phyloP scores from a whole-genome alignment of 2,329 filamentous ascomycete species.

The Alternaria arborescens region DNA sequence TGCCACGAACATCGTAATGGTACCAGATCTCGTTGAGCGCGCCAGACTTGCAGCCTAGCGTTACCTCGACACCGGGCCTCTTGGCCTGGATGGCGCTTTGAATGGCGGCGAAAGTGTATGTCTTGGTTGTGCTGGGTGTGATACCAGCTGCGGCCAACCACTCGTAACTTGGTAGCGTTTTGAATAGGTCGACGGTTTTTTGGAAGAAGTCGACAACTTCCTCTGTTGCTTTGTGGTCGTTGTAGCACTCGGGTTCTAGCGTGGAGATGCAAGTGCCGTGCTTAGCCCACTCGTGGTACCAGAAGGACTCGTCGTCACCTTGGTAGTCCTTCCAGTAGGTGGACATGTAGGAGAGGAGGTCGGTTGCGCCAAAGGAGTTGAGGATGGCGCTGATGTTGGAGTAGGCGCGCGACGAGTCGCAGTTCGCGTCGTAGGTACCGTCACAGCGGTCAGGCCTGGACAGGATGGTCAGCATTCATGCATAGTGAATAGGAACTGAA shows the following conservation, averaged over 20 bases:
- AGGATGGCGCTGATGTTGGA: conserved; percentile 72
- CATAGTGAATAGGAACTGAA: background rate
- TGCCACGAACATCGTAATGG: conserved; percentile 70
- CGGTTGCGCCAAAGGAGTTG: conserved; percentile 60
- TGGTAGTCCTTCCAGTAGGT: conserved; percentile 76
- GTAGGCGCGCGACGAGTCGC: conserved; percentile 69
- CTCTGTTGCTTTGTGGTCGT: conserved; percentile 63
- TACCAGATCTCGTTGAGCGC: conserved; percentile 66
- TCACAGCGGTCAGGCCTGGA: conserved; percentile 66
- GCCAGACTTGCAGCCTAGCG: conserved; percentile 65
- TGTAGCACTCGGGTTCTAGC: conserved; percentile 71
- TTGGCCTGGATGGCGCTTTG: conserved; percentile 64
- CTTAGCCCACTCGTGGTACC: conserved; percentile 76
- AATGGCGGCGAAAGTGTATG: conserved; percentile 68
- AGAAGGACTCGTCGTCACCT: conserved; percentile 70
- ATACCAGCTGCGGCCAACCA: conserved; percentile 70
- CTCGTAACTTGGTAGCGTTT: conserved; percentile 71
- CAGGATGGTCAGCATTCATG: background rate
- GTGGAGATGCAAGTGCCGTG: conserved; percentile 79
- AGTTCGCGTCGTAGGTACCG: conserved; percentile 72
- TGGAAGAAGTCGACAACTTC: conserved; percentile 76
- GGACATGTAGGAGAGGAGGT: conserved; percentile 72
- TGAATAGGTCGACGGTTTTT: conserved; percentile 71
- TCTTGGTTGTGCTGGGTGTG: conserved; percentile 61
- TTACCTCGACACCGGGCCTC: conserved; percentile 63